Evolutionary conservation across 768 basidiomycete species (phyloP), one percentile per base, ranked within the genome.

Genomic region (Lentinula aciculospora): DNA sequence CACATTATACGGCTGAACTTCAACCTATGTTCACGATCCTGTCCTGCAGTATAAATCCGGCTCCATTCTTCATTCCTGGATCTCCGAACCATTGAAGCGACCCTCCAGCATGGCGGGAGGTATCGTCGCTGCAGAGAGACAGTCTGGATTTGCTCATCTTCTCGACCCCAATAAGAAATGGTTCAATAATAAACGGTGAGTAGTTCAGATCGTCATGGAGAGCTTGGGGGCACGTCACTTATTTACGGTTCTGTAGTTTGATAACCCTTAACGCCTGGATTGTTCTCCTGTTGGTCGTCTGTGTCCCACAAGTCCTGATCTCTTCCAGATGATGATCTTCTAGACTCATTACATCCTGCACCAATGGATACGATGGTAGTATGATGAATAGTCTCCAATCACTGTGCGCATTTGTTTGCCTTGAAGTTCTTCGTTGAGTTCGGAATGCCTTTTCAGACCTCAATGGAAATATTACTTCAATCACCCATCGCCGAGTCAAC

Each of bases 361-460:
- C 76, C 8, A 80, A 75, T 64, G 80, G 81, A 17, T 82, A 75
- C 62, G 81, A 81, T 57, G 77, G 79, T 28, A 76, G 74, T 59
- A 71, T 81, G 71, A 78, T 81, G 78, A 81, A 83, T 65, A 76
- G 78, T 57, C 70, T 84, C 46, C 81, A 84, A 69, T 70, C 72
- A n/a, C 71, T 83, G 51, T 23, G 44, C 25, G 39, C 2, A 28
- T 28, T 40, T 45, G 4, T 8, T 54, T 19, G 4, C 21, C 75
- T 53, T 81, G 80, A 81, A 34, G 32, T 5, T 61, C 72, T 55
- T 44, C 59, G 72, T 56, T 81, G 81, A 63, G 47, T 65, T 59
- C 1, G 10, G 7, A 34, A 31, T 32, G 4, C n/a, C 2, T 31
- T 28, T 69, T 56, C 81, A 81, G 25, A 63, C 72, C 56, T 3